phyloP scores from a whole-genome alignment of 768 basidiomycete genomes.

The Pleurotus ostreatus region DNA sequence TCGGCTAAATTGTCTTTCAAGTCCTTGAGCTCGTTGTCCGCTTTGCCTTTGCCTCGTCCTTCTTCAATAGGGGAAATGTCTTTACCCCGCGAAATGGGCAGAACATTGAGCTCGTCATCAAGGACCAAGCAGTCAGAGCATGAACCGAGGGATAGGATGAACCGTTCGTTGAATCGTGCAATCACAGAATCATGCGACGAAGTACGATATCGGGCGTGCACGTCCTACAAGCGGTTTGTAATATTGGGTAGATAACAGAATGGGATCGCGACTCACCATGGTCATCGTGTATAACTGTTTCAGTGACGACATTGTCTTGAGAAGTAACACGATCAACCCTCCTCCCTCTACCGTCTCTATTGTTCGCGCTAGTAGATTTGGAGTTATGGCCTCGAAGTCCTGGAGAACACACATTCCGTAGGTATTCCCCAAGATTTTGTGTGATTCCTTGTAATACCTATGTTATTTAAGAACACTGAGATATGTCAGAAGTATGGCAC shows the following conservation, averaged over 20 bases:
- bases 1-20: slow-evolving; percentile 77
- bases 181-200: slow-evolving; percentile 83
- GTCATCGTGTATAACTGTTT: slow-evolving; percentile 92
- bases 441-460: slow-evolving; percentile 95
- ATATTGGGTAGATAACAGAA: not conserved
- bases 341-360: slow-evolving; percentile 99
- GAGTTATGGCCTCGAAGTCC: slow-evolving; percentile 98
- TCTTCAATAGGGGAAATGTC: slow-evolving; percentile 70
- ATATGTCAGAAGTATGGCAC: slow-evolving; percentile 22
- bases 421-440: slow-evolving; percentile 95
- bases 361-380: slow-evolving; percentile 92
- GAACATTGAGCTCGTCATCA: slow-evolving; percentile 96
- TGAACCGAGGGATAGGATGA: slow-evolving; percentile 93
- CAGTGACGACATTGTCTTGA: slow-evolving; percentile 94
- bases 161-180: slow-evolving; percentile 98
- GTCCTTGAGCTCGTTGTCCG: slow-evolving; percentile 65
- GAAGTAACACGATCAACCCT: slow-evolving; percentile 78
- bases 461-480: not conserved
- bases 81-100: slow-evolving; percentile 93
- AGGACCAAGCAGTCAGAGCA: slow-evolving; percentile 91
- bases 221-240: slow-evolving; percentile 57
- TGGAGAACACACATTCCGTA: slow-evolving; percentile 97
- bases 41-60: slow-evolving; percentile 29
- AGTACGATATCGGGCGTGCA: slow-evolving; percentile 91
- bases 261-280: slow-evolving; percentile 38